Conservation (phyloP, 768 basidiomycete species). For the Serendipita sp. region DNA sequence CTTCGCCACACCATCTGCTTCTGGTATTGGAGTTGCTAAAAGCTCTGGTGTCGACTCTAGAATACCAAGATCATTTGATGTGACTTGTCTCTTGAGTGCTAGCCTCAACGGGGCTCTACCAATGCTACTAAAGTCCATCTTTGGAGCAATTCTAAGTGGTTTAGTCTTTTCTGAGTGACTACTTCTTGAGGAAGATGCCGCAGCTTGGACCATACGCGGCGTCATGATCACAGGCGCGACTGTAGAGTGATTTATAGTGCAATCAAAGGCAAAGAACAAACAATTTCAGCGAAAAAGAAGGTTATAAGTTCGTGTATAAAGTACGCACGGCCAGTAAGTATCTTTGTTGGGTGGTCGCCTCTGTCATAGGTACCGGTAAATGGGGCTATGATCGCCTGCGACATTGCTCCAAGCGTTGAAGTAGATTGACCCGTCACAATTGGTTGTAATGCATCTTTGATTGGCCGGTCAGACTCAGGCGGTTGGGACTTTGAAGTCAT, state of each 20-base stretch:
- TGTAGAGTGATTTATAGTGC: conserved; percentile 13
- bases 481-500: neutral
- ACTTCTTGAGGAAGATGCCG: conserved; percentile 36
- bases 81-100: conserved; percentile 47
- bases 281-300: conserved; percentile 7
- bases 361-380: conserved; percentile 26
- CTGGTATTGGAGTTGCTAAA: conserved; percentile 53
- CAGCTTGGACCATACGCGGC: conserved; percentile 58
- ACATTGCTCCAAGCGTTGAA: conserved; percentile 15
- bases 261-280: conserved; percentile 1
- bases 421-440: neutral
- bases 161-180: conserved; percentile 18
- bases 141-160: conserved; percentile 20
- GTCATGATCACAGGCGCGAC: conserved; percentile 88
- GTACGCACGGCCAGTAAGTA: conserved; percentile 56
- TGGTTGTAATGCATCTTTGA: conserved; percentile 4
- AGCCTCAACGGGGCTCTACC: conserved; percentile 63
- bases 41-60: conserved; percentile 69
- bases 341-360: conserved; percentile 52
- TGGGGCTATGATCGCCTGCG: conserved; percentile 54
- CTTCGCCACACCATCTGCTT: conserved; percentile 49
- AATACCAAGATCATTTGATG: conserved; percentile 70
- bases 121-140: conserved; percentile 57
- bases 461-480: neutral
- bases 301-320: neutral